These are phyloP conservation scores for Lobosporangium transversale DNA, from an alignment of 192 early-diverging fungal genomes.

Conservation along the genomic window DNA sequence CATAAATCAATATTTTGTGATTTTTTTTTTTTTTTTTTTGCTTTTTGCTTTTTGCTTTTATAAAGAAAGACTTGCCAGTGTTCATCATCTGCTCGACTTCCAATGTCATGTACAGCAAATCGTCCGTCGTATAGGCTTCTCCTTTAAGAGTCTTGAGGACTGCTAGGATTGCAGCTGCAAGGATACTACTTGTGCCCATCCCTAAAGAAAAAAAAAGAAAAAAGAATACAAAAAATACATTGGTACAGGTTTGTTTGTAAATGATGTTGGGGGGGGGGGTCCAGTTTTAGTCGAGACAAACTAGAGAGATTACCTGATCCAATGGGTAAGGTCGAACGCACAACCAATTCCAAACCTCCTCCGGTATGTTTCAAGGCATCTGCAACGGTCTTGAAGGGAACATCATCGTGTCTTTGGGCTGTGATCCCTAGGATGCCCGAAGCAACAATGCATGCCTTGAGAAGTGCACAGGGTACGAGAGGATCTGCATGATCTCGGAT, in stretches of 20 bases:
- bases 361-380: slow-evolving; percentile 33
- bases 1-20: no score
- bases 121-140: slow-evolving; percentile 19
- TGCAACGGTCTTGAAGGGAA: slow-evolving; percentile 15
- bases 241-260: background rate
- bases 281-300: no score
- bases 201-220: slow-evolving; percentile 15
- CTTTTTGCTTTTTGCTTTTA: no score
- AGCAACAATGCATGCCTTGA: slow-evolving; percentile 48
- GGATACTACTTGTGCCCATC: slow-evolving; percentile 36
- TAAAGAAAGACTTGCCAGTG: slow-evolving; percentile 41
- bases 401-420: slow-evolving; percentile 20
- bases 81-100: slow-evolving; percentile 55
- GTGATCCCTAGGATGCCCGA: slow-evolving; percentile 39
- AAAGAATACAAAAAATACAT: background rate
- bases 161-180: slow-evolving; percentile 37
- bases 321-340: slow-evolving; percentile 32
- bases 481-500: slow-evolving; percentile 47
- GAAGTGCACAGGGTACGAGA: slow-evolving; percentile 25
- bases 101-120: slow-evolving; percentile 30
- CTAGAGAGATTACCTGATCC: slow-evolving; percentile 25
- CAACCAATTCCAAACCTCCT: slow-evolving; percentile 33
- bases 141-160: slow-evolving; percentile 30
- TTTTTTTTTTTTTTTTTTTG: no score
- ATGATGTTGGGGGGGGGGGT: no score